A percentile compares a stretch with the other conserved stretches of the same genome.
Evolutionary conservation across 75 land plant genomes (phyloP).

Genomic region (Azolla pinnata): DNA sequence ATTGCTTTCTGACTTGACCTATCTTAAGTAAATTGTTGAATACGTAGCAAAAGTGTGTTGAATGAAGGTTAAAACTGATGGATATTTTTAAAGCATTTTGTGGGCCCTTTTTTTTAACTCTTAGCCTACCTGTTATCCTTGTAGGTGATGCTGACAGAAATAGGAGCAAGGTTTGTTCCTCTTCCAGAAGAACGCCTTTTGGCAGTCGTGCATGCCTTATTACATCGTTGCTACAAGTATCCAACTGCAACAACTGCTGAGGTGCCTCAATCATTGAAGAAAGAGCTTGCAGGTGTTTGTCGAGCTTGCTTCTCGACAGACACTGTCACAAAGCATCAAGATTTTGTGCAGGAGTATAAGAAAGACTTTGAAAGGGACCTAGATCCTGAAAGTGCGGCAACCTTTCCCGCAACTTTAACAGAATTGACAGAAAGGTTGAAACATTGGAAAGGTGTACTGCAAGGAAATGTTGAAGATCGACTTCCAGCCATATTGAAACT

Average conservation of each 20-base stretch:
- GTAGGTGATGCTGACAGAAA: slow-evolving; percentile 87
- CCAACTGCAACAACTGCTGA: slow-evolving; percentile 99
- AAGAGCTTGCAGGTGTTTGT: slow-evolving; percentile 98
- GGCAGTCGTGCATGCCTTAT: slow-evolving; percentile 94
- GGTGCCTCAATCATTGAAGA: slow-evolving; percentile 92
- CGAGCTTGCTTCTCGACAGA: slow-evolving; percentile 95
- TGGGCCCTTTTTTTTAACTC: too few relatives aligned
- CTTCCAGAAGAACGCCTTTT: slow-evolving; percentile 94
- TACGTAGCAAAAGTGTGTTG: too few relatives aligned
- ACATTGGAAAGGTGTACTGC: slow-evolving; percentile 93
- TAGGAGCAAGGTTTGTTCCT: slow-evolving; percentile 96
- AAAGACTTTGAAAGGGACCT: slow-evolving; percentile 95
- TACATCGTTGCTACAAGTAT: slow-evolving; percentile 97
- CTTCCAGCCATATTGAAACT: slow-evolving; percentile 94
- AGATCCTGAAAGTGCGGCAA: slow-evolving; percentile 88
- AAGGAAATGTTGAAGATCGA: slow-evolving; percentile 95
- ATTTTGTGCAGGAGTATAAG: slow-evolving; percentile 95
- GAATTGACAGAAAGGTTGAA: slow-evolving; percentile 90
- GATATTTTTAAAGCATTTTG: too few relatives aligned
- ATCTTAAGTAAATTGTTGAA: too few relatives aligned
- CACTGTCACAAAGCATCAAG: slow-evolving; percentile 93
- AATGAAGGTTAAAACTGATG: too few relatives aligned
- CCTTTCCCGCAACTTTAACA: slow-evolving; percentile 88
- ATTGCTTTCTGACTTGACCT: too few relatives aligned
- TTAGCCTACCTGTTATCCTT: too few relatives aligned